These are phyloP conservation scores for Fusarium illudens DNA, from an alignment of 2,329 filamentous ascomycete genomes.

Conservation along the genomic window DNA sequence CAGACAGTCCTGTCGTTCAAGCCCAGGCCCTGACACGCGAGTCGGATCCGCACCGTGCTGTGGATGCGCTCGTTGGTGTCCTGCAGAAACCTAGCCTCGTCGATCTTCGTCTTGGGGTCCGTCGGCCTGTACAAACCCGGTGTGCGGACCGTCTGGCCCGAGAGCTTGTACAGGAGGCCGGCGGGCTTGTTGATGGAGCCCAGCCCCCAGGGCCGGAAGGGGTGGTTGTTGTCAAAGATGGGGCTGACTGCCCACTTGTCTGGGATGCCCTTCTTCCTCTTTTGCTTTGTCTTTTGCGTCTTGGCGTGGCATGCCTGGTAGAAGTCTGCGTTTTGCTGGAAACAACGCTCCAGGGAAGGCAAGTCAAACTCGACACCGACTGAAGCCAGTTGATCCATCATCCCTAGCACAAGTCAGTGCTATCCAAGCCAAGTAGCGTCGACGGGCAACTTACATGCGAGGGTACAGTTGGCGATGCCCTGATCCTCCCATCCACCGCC, in stretches of 20 bases:
- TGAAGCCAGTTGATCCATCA: conserved; percentile 64
- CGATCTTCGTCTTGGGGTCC: conserved; percentile 51
- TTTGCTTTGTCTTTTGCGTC: conserved; percentile 21
- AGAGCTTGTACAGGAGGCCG: conserved; percentile 54
- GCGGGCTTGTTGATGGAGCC: conserved; percentile 53
- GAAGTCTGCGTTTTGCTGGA: conserved; percentile 46
- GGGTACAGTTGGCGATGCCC: conserved; percentile 52
- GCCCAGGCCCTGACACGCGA: conserved; percentile 59
- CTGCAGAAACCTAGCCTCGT: conserved; percentile 52
- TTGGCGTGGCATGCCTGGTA: conserved; percentile 40
- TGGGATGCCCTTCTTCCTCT: conserved; percentile 18
- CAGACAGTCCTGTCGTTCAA: conserved; percentile 59
- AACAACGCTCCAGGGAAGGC: conserved; percentile 52
- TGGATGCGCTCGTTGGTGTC: conserved; percentile 66
- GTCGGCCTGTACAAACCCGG: conserved; percentile 59
- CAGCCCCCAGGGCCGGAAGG: conserved; percentile 58
- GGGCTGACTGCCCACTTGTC: conserved; percentile 57
- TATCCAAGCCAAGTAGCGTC: not conserved
- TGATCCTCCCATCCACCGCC: conserved; percentile 71
- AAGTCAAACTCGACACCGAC: conserved; percentile 60
- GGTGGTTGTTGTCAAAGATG: conserved; percentile 58
- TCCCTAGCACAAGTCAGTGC: conserved; percentile 50
- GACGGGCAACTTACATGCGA: conserved; percentile 48
- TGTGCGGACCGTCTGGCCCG: conserved; percentile 54
- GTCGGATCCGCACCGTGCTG: conserved; percentile 61